phyloP scores from a whole-genome alignment of 2,329 filamentous ascomycete species.

The Penicillium sp. region DNA sequence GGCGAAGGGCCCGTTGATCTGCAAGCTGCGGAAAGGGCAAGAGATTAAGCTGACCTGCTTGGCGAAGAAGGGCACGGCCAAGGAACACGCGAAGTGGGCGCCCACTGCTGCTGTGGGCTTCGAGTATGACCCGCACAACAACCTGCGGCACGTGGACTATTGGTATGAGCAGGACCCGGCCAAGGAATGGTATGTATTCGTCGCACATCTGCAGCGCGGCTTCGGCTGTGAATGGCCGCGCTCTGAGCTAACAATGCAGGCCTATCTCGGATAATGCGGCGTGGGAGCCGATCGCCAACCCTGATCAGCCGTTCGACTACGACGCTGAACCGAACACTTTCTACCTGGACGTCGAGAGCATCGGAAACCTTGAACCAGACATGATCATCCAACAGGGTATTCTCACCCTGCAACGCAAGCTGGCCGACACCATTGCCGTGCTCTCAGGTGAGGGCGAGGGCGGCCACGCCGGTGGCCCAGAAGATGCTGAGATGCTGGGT shows the following conservation, averaged over 20 bases:
- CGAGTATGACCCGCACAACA: conserved; percentile 98
- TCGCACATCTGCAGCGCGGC: conserved; percentile 1
- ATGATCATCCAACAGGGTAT: conserved; percentile 86
- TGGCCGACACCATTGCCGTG: conserved; percentile 72
- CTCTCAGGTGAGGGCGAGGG: conserved; percentile 58
- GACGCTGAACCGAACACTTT: conserved; percentile 80
- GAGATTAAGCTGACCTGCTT: conserved; percentile 87
- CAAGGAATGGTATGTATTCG: conserved; percentile 70
- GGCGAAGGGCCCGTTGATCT: conserved; percentile 77
- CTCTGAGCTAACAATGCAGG: too few relatives aligned
- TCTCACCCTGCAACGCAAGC: conserved; percentile 81
- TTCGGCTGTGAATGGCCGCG: too few relatives aligned
- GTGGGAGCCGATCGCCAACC: conserved; percentile 74
- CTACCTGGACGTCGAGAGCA: conserved; percentile 90
- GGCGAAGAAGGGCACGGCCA: conserved; percentile 97
- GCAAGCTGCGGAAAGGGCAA: conserved; percentile 85
- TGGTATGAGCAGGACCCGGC: conserved; percentile 88
- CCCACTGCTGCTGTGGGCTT: conserved; percentile 90
- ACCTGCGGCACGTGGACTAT: conserved; percentile 83
- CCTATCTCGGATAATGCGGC: conserved; percentile 47
- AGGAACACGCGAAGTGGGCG: conserved; percentile 98
- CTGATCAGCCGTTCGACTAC: conserved; percentile 87
- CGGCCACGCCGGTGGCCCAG: conserved; percentile 48
- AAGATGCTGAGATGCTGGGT: conserved; percentile 50
- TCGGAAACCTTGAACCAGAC: conserved; percentile 84